These are phyloP conservation scores for Zasmidium citrigriseum DNA, from an alignment of 2,329 filamentous ascomycete species.

Conservation along the genomic window DNA sequence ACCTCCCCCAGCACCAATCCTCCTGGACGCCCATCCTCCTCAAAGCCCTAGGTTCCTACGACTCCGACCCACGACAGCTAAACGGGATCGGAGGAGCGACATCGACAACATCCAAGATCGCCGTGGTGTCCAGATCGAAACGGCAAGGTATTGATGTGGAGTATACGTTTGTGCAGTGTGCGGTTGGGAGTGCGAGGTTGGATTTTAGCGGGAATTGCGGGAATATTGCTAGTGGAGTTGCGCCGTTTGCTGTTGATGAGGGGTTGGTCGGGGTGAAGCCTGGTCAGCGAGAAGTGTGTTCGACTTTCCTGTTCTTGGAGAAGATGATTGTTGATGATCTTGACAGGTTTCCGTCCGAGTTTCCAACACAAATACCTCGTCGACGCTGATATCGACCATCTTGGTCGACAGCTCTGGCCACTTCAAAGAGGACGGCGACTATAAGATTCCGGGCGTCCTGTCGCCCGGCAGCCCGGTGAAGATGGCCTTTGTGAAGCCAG, in stretches of 20 bases:
- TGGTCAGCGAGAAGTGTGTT: slow-evolving; percentile 13
- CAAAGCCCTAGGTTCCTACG: slow-evolving; percentile 36
- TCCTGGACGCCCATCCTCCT: slow-evolving; percentile 35
- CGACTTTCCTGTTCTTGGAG: neutral
- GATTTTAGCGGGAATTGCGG: slow-evolving; percentile 29
- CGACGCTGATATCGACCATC: slow-evolving; percentile 24
- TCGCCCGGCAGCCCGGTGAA: slow-evolving; percentile 20
- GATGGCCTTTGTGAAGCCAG: slow-evolving; percentile 21
- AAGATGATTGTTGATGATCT: neutral
- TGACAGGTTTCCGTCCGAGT: slow-evolving; percentile 23
- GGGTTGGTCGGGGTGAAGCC: slow-evolving; percentile 19
- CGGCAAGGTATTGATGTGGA: slow-evolving; percentile 24
- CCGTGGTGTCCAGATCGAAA: slow-evolving; percentile 21
- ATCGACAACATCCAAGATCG: slow-evolving; percentile 28
- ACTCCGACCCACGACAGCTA: slow-evolving; percentile 27
- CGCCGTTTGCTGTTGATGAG: slow-evolving; percentile 28
- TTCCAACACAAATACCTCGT: slow-evolving; percentile 28
- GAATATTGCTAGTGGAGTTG: slow-evolving; percentile 27
- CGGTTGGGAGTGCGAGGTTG: slow-evolving; percentile 20
- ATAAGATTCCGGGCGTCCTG: slow-evolving; percentile 16
- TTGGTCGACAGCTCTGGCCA: slow-evolving; percentile 25
- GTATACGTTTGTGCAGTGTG: slow-evolving; percentile 27
- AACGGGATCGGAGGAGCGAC: slow-evolving; percentile 29
- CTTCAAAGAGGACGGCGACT: slow-evolving; percentile 29
- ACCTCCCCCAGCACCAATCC: slow-evolving; percentile 31